These are phyloP conservation scores for Chytriomyces sp. DNA, from an alignment of 192 early-diverging fungal genomes.

Conservation along the genomic window DNA sequence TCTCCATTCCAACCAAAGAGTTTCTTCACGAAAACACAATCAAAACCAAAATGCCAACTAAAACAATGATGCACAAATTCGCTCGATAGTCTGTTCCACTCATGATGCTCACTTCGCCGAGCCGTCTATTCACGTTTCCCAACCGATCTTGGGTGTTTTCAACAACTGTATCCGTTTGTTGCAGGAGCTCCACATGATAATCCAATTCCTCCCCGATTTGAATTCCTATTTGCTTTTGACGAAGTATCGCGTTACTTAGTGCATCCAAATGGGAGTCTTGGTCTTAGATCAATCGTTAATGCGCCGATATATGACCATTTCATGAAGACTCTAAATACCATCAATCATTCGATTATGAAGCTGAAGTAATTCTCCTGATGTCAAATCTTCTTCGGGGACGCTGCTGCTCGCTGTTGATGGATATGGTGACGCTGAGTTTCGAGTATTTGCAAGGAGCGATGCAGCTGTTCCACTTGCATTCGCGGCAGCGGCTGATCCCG, in stretches of 20 bases:
- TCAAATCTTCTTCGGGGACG: slow-evolving; percentile 43
- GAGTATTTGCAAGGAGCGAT: background rate
- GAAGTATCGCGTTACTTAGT: slow-evolving; percentile 57
- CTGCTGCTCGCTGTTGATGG: slow-evolving; percentile 32
- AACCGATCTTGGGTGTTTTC: slow-evolving; percentile 49
- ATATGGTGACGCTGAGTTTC: background rate
- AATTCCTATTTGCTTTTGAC: slow-evolving; percentile 72
- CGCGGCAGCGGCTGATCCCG: no score
- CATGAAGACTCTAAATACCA: slow-evolving; percentile 40
- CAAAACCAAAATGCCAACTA: slow-evolving; percentile 12
- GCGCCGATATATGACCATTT: slow-evolving; percentile 5
- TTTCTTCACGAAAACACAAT: slow-evolving; percentile 25
- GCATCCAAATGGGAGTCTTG: slow-evolving; percentile 78
- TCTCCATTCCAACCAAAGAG: background rate
- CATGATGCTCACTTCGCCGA: background rate
- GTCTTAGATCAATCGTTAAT: slow-evolving; percentile 47
- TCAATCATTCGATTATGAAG: slow-evolving; percentile 68
- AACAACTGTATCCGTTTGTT: slow-evolving; percentile 69
- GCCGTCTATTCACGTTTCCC: slow-evolving; percentile 8
- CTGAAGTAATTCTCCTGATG: slow-evolving; percentile 53
- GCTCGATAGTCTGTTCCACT: slow-evolving; percentile 12
- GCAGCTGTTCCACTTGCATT: background rate
- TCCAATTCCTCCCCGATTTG: slow-evolving; percentile 76
- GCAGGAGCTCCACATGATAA: slow-evolving; percentile 67
- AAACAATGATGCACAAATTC: slow-evolving; percentile 14